Evolutionary conservation across 306 rosid species (phyloP).

Genomic region (Cicer bijugum): DNA sequence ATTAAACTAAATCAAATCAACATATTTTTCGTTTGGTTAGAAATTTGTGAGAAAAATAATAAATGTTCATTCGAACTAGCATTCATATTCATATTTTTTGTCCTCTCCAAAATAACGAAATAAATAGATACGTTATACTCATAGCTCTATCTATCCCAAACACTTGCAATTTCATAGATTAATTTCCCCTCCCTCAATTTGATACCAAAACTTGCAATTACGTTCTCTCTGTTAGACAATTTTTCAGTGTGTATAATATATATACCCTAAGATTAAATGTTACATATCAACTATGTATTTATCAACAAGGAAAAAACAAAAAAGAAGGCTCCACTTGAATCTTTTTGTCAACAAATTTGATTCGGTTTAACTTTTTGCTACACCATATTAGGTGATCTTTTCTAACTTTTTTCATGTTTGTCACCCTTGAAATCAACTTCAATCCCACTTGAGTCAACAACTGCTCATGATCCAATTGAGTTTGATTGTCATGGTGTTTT

Average conservation of each 20-base stretch:
- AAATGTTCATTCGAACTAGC: no score
- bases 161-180: no score
- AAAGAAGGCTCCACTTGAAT: conserved; percentile 66
- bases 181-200: background rate
- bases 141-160: no score
- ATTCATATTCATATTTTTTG: no score
- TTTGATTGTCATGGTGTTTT: conserved; percentile 55
- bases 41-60: no score
- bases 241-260: background rate
- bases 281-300: background rate
- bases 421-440: conserved; percentile 72
- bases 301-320: conserved; percentile 78
- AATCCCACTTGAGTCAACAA: conserved; percentile 74
- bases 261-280: background rate
- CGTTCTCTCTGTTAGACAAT: background rate
- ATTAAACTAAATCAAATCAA: no score
- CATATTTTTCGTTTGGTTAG: no score
- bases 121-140: no score
- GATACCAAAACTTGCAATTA: background rate
- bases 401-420: conserved; percentile 64
- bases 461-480: conserved; percentile 49
- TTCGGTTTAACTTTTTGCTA: conserved; percentile 56
- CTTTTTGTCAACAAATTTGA: conserved; percentile 57
- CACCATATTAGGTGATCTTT: conserved; percentile 78
- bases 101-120: no score